phyloP scores from a whole-genome alignment of 306 rosid genomes.

The Sphenostylis stenocarpa region DNA sequence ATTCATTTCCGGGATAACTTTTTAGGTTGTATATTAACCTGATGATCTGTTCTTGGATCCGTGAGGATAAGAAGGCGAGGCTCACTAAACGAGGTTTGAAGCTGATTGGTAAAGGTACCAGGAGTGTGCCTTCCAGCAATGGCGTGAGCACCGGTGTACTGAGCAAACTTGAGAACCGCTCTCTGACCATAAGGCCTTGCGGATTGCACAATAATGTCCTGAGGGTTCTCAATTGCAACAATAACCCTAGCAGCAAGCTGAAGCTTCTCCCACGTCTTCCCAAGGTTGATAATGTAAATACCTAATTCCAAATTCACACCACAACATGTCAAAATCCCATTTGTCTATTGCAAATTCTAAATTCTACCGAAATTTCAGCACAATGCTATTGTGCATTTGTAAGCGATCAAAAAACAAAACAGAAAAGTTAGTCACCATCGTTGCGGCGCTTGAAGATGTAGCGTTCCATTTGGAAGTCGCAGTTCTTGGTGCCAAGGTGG shows the following conservation, averaged over 20 bases:
- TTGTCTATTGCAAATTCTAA: not conserved
- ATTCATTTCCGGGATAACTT: not conserved
- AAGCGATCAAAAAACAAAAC: no score
- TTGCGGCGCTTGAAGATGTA: conserved; percentile 88
- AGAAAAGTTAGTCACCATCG: conserved; percentile 51
- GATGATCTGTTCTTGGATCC: conserved; percentile 92
- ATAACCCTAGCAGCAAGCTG: conserved; percentile 86
- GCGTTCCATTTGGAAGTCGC: conserved; percentile 89
- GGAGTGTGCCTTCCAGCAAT: conserved; percentile 93
- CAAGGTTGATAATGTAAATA: conserved; percentile 78
- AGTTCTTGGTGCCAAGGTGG: conserved; percentile 87
- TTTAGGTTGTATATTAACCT: conserved; percentile 43
- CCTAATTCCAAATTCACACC: conserved; percentile 39
- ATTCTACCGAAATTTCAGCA: not conserved
- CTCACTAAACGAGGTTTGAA: conserved; percentile 81
- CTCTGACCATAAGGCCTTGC: conserved; percentile 91
- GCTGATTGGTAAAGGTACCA: conserved; percentile 88
- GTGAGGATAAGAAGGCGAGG: conserved; percentile 92
- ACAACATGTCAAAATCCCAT: not conserved
- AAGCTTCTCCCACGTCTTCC: conserved; percentile 82
- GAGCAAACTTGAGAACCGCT: conserved; percentile 79
- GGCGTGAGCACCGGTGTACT: conserved; percentile 78
- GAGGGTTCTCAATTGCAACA: conserved; percentile 81
- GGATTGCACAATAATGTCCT: conserved; percentile 77
- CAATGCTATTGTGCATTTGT: not conserved